Percentiles rank a stretch among this genome's conserved stretches.
These are phyloP conservation scores for Yarrowia porcina DNA, from an alignment of 805 yeast genomes.

Conservation along the genomic window DNA sequence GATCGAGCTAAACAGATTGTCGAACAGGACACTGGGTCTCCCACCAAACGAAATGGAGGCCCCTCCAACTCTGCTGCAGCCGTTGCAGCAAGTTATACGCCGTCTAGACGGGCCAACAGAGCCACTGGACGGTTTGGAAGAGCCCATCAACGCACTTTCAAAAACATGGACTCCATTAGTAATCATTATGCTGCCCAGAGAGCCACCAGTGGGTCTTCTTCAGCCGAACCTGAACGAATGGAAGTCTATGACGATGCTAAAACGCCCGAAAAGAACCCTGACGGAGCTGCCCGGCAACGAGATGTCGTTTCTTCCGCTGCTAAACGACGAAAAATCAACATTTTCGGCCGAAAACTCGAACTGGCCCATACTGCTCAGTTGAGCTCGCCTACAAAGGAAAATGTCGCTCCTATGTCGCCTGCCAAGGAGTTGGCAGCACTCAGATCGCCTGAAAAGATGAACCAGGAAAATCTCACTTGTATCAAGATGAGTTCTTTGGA, in stretches of 20 bases:
- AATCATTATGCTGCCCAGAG: constrained; percentile 18
- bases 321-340: constrained; percentile 21
- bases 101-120: background rate
- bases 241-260: constrained; percentile 6
- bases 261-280: background rate
- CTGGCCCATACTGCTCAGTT: background rate
- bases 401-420: background rate
- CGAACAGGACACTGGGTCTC: background rate
- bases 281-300: background rate
- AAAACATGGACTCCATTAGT: constrained; percentile 19
- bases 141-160: constrained; percentile 16
- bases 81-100: background rate
- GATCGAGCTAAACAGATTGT: constrained; percentile 7
- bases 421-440: background rate
- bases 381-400: background rate
- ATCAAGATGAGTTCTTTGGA: background rate
- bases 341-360: constrained; percentile 19
- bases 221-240: background rate
- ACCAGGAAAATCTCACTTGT: background rate
- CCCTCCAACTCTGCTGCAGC: background rate
- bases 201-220: background rate
- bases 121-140: background rate
- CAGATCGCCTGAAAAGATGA: background rate
- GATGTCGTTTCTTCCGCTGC: constrained; percentile 21
- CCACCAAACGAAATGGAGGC: background rate